Evolutionary conservation across 306 rosid species (phyloP).

Genomic region (Phaseolus lunatus): DNA sequence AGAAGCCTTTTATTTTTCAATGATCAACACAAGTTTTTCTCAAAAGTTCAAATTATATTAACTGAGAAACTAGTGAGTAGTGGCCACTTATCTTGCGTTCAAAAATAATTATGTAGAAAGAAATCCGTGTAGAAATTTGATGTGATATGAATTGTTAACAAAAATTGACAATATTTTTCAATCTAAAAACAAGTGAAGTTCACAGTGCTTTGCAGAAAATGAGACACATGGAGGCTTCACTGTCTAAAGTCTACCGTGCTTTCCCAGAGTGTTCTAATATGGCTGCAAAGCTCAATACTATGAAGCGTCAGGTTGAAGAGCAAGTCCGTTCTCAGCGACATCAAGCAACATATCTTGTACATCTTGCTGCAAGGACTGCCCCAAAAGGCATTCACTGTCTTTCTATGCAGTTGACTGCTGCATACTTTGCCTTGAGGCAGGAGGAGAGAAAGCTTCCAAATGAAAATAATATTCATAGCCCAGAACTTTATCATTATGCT

Average conservation of each 20-base stretch:
- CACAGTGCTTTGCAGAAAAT: constrained; percentile 49
- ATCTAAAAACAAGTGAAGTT: constrained; percentile 39
- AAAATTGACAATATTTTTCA: constrained; percentile 24
- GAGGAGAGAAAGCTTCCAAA: constrained; percentile 48
- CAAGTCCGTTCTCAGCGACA: constrained; percentile 43
- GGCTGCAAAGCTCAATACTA: constrained; percentile 41
- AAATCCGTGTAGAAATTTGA: constrained; percentile 31
- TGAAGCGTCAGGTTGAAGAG: constrained; percentile 43
- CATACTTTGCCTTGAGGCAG: constrained; percentile 39
- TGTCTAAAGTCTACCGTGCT: constrained; percentile 35
- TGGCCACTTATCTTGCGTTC: neutral
- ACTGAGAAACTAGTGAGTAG: constrained; percentile 9
- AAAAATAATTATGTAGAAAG: constrained; percentile 4
- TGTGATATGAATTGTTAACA: neutral
- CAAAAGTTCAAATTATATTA: constrained; percentile 14
- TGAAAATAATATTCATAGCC: constrained; percentile 36
- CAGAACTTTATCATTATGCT: constrained; percentile 47
- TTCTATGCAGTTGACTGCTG: constrained; percentile 47
- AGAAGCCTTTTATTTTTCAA: constrained; percentile 26
- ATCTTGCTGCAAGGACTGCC: constrained; percentile 46
- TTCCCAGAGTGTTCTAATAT: constrained; percentile 43
- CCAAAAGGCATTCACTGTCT: constrained; percentile 48
- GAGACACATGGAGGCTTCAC: constrained; percentile 45
- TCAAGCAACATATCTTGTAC: constrained; percentile 45
- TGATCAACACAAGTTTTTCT: constrained; percentile 5